Evolutionary conservation across 352 stramenopile genomes (phyloP).

Genomic region (Hyaloperonospora brassicae): DNA sequence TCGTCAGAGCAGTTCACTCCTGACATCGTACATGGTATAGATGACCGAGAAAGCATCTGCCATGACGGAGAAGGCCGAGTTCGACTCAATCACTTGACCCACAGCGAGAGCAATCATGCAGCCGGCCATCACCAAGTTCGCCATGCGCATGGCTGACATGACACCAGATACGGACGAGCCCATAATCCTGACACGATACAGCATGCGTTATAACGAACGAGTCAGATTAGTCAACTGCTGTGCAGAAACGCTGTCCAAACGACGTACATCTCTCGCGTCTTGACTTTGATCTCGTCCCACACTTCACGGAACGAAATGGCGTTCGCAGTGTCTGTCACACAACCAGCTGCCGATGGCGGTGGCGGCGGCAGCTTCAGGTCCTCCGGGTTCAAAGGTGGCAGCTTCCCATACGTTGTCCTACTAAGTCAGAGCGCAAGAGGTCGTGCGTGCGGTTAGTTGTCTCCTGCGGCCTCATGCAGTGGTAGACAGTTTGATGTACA

Average conservation of each 20-base stretch:
- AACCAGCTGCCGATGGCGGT: slow-evolving; percentile 64
- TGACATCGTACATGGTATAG: slow-evolving; percentile 69
- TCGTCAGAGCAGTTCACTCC: neutral
- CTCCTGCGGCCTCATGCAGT: neutral
- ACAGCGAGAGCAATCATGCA: slow-evolving; percentile 72
- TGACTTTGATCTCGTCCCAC: slow-evolving; percentile 80
- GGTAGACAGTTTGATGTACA: slow-evolving; percentile 2
- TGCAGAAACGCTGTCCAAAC: neutral
- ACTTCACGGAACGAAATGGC: slow-evolving; percentile 77
- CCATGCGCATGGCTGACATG: slow-evolving; percentile 61
- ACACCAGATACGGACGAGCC: slow-evolving; percentile 76
- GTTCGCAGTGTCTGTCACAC: slow-evolving; percentile 50
- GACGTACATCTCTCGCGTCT: slow-evolving; percentile 71
- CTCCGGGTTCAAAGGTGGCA: slow-evolving; percentile 78
- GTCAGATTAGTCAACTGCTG: neutral
- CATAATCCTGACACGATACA: slow-evolving; percentile 43
- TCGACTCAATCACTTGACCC: slow-evolving; percentile 57
- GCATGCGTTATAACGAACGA: neutral
- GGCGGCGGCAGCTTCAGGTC: slow-evolving; percentile 77
- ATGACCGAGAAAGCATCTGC: slow-evolving; percentile 64
- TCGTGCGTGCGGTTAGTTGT: neutral
- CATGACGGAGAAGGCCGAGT: slow-evolving; percentile 67
- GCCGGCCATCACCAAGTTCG: slow-evolving; percentile 65
- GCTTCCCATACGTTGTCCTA: slow-evolving; percentile 64
- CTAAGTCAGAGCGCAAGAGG: neutral